Base-by-base conservation (phyloP, 2,329 filamentous ascomycete genomes). In the Boeremia exigua region DNA sequence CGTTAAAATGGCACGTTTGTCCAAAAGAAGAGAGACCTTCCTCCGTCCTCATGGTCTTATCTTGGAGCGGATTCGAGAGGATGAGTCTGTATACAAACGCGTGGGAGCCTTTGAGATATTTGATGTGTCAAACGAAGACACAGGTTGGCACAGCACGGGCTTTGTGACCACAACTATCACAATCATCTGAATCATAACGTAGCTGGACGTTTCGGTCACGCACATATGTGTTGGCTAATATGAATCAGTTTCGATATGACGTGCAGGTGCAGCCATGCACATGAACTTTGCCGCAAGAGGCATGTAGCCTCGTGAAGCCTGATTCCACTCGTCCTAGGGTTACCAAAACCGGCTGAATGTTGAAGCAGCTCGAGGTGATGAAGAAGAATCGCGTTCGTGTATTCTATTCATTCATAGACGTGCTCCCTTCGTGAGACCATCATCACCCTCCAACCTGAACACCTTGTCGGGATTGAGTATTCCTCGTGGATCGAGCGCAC, bases 401-500 rank as follows among this genome's bases (percentile, higher is more conserved):
- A 25, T 4, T 25, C 9, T 12, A 12, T 14, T 12, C 6, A 12
- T 15, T 37, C 45, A 58, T 3, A 58, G 17, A 36, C 37, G 53
- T 0, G 49, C 44, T 14, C 29, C 43, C n/a, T 23, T 25, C 5
- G 4, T 9, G 2, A 7, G 1, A 4, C 3, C 2, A 9, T 45
- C 46, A 6, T 39, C 54, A 3, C 30, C 46, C 17, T 85, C 48
- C 32, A 82, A 72, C 17, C 81, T 78, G 40, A 88, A 80, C 27
- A 87, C 80, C 70, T 88, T 88, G 69, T 87, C 84, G 56, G 83
- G 85, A 66, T 88, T 88, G 39, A 88, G 78, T 54, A 88, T 75
- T 47, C 84, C 82, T 34, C 90, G 80, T 2, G 90, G 90, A 75
- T 95, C 91, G 59, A 92, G 86, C 0, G 88, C 86, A 62, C 84